A percentile compares a stretch with the other conserved stretches of the same genome.
Evolutionary conservation across 805 yeast species (phyloP).

Genomic region (Ogataea glucozyma): DNA sequence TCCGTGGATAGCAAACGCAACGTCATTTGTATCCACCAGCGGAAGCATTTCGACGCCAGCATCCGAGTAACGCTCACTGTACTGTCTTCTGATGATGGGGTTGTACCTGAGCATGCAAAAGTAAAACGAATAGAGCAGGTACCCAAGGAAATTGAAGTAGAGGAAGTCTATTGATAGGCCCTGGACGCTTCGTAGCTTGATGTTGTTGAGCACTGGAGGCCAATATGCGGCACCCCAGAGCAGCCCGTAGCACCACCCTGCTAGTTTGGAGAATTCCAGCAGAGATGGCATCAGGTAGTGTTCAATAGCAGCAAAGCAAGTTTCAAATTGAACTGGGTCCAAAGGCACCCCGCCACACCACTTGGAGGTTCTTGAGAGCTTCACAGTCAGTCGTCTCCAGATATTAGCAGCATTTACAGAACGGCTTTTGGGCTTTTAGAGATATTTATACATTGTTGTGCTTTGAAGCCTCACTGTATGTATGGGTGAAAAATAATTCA

Average conservation of each 20-base stretch:
- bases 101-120: conserved; percentile 21
- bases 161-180: conserved; percentile 29
- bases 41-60: conserved; percentile 12
- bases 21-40: conserved; percentile 23
- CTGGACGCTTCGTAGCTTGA: conserved; percentile 21
- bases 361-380: no score
- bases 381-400: no score
- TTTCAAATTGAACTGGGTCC: neutral
- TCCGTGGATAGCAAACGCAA: conserved; percentile 25
- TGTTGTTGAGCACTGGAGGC: conserved; percentile 27
- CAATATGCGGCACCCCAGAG: conserved; percentile 26
- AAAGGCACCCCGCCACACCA: no score
- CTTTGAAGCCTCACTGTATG: no score
- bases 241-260: conserved; percentile 24
- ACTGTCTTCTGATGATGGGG: conserved; percentile 21
- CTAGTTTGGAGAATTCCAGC: conserved; percentile 6
- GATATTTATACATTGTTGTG: no score
- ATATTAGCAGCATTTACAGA: no score
- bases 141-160: conserved; percentile 26
- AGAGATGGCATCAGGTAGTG: neutral
- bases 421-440: no score
- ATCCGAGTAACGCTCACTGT: conserved; percentile 18
- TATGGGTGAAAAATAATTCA: no score
- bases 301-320: neutral
- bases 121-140: conserved; percentile 23